Evolutionary conservation across 2,329 filamentous ascomycete species (phyloP).

Genomic region (Aspergillus ochraceoroseus): DNA sequence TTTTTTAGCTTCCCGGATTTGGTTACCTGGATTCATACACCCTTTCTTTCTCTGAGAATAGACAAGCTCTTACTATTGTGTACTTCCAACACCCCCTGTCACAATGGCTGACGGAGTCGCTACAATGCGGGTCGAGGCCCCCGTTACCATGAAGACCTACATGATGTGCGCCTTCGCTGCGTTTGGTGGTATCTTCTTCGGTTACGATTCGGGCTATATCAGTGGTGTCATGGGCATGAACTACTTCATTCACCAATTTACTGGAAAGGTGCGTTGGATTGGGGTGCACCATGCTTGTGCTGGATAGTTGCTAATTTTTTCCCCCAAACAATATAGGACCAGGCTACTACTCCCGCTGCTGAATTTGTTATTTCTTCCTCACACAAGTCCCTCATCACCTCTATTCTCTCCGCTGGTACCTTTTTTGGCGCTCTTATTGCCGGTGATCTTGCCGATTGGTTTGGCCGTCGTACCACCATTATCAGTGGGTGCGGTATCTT

Average conservation of each 20-base stretch:
- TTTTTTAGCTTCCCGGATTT: not conserved
- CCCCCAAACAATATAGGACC: constrained; percentile 19
- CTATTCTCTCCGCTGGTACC: constrained; percentile 70
- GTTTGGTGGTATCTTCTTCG: constrained; percentile 58
- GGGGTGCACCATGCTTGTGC: not conserved
- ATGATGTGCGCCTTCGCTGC: constrained; percentile 58
- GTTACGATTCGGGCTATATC: constrained; percentile 57
- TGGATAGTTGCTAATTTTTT: not conserved
- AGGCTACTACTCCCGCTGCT: constrained; percentile 28
- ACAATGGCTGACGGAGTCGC: constrained; percentile 36
- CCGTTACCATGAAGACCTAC: constrained; percentile 56
- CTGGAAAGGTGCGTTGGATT: constrained; percentile 29
- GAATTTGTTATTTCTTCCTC: constrained; percentile 45
- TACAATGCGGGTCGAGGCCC: constrained; percentile 55
- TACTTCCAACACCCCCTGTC: too few relatives aligned
- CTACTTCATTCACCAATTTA: constrained; percentile 45
- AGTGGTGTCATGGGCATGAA: constrained; percentile 49
- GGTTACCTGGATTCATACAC: not conserved
- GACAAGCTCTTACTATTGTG: too few relatives aligned
- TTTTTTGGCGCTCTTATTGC: constrained; percentile 75
- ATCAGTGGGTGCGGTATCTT: constrained; percentile 69
- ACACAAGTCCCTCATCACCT: constrained; percentile 61
- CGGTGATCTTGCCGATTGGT: constrained; percentile 69
- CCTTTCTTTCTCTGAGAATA: not conserved
- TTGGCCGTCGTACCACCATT: constrained; percentile 62